Percentiles rank a stretch among this genome's conserved stretches.
Evolutionary conservation across 1,139 yeast genomes (phyloP).

Genomic region (Yamadazyma aaseri): DNA sequence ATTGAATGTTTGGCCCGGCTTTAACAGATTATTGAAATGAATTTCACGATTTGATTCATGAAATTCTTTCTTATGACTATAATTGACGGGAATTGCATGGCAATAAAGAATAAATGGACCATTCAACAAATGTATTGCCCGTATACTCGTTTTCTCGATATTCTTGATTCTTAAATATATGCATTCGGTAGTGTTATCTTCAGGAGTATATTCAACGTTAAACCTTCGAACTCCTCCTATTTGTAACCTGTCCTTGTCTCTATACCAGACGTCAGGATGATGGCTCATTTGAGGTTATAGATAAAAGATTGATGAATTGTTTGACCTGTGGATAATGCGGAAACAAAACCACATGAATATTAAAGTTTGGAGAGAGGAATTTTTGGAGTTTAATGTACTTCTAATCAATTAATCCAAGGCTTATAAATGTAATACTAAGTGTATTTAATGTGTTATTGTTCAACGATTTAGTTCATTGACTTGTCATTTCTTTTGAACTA

Average conservation of each 20-base stretch:
- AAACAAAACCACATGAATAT: no score
- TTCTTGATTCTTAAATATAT: constrained; percentile 49
- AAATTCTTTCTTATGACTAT: constrained; percentile 31
- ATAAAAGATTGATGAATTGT: no score
- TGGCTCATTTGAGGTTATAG: background rate
- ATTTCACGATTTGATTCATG: constrained; percentile 34
- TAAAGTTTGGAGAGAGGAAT: no score
- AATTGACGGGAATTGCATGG: constrained; percentile 57
- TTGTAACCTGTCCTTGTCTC: constrained; percentile 33
- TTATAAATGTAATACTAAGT: no score
- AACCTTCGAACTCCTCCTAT: constrained; percentile 45
- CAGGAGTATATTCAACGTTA: constrained; percentile 25
- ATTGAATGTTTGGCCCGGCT: constrained; percentile 63
- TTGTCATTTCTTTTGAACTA: no score
- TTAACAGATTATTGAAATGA: constrained; percentile 42
- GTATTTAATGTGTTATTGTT: no score
- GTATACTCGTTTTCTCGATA: constrained; percentile 45
- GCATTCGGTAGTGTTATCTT: constrained; percentile 16
- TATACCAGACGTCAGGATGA: constrained; percentile 35
- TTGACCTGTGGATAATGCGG: no score
- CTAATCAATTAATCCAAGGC: no score
- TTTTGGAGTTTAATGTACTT: no score
- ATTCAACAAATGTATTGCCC: constrained; percentile 54
- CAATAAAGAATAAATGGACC: constrained; percentile 63
- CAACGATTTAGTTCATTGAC: no score